Conservation (phyloP, 225 moss, liverwort and hornwort genomes). For the Takakia lepidozioides region DNA sequence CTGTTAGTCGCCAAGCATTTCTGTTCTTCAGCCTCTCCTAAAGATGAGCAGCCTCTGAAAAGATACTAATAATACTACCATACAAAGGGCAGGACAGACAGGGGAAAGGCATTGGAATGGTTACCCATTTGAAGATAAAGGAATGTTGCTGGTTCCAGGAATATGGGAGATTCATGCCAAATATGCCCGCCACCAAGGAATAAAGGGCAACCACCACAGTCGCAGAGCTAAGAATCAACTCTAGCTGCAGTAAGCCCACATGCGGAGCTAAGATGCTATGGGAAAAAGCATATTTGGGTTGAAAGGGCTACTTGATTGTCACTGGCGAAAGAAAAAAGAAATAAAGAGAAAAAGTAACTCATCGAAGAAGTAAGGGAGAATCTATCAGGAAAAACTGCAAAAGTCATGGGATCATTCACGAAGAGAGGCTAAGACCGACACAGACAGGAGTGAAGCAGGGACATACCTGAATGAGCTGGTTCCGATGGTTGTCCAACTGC, state of each 20-base stretch:
- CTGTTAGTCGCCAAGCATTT: no score
- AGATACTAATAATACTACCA: neutral
- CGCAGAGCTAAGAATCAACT: constrained; percentile 92
- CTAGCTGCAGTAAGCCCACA: no score
- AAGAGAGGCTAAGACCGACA: constrained; percentile 1
- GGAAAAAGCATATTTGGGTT: neutral
- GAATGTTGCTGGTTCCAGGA: constrained; percentile 57
- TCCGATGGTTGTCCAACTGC: constrained; percentile 99
- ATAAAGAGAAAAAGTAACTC: neutral
- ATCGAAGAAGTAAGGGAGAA: neutral
- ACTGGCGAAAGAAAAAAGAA: neutral
- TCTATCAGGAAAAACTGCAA: neutral
- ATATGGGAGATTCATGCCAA: constrained; percentile 95
- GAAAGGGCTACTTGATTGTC: neutral
- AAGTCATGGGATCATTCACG: neutral
- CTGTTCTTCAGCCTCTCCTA: neutral
- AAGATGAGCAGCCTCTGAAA: neutral
- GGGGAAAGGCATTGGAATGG: constrained; percentile 1
- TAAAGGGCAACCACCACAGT: constrained; percentile 80
- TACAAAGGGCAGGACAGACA: neutral
- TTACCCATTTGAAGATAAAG: constrained; percentile 83
- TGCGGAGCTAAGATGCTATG: no score
- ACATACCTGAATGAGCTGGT: constrained; percentile 94
- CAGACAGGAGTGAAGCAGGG: neutral
- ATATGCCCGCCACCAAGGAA: constrained; percentile 84